Conservation (phyloP, 2,329 filamentous ascomycete genomes). For the Penicillium fuscoglaucum region DNA sequence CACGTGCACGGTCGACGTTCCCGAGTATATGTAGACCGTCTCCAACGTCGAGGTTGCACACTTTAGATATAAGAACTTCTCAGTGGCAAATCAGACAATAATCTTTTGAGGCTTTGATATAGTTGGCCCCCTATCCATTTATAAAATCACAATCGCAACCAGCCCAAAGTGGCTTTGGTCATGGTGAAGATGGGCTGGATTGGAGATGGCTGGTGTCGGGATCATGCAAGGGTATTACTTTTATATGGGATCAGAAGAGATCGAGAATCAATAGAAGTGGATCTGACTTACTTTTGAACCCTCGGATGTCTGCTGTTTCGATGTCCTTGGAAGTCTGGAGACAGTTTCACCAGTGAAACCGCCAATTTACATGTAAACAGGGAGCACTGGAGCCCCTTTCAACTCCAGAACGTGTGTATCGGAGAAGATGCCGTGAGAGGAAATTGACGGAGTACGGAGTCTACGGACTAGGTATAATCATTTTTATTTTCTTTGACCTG, state of each 20-base stretch:
- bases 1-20: neutral
- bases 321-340: neutral
- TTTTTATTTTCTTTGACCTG: neutral
- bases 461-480: no score
- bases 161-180: constrained; percentile 7
- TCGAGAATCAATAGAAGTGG: neutral
- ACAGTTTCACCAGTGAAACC: constrained; percentile 9
- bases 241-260: constrained; percentile 2
- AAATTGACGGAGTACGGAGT: no score
- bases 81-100: neutral
- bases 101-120: neutral
- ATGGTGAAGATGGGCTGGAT: constrained; percentile 6
- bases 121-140: constrained; percentile 17
- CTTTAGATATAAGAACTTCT: neutral
- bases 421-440: neutral
- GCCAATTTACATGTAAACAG: neutral
- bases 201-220: constrained; percentile 5
- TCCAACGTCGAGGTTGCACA: neutral
- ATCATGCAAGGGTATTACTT: constrained; percentile 9
- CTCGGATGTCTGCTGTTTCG: neutral
- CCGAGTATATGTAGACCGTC: neutral
- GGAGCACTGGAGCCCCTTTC: neutral
- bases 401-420: neutral
- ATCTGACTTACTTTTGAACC: constrained; percentile 1
- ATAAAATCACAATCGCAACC: constrained; percentile 21